phyloP scores from a whole-genome alignment of 306 rosid species.

The Casuarina equisetifolia region DNA sequence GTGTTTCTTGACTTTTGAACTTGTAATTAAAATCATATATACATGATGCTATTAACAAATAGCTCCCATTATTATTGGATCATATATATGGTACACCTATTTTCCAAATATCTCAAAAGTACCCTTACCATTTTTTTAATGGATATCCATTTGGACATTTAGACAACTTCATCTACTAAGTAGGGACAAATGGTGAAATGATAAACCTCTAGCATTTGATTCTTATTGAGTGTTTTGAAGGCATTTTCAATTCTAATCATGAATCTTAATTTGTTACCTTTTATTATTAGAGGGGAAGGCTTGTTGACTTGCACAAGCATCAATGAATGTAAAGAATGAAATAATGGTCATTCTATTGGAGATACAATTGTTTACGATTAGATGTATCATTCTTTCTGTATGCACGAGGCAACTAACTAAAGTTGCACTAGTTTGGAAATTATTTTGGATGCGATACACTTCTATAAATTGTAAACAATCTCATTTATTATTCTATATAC shows the following conservation, averaged over 20 bases:
- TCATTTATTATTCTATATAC: too few species aligned
- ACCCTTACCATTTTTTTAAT: background rate
- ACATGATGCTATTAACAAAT: too few species aligned
- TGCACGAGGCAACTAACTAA: too few species aligned
- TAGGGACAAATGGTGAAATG: conserved; percentile 1
- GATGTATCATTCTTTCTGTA: too few species aligned
- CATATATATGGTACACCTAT: too few species aligned
- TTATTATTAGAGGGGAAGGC: conserved; percentile 37
- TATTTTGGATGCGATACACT: too few species aligned
- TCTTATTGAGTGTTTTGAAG: background rate
- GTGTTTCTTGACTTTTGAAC: background rate
- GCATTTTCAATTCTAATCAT: background rate
- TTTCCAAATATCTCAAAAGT: background rate
- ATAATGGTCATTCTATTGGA: background rate
- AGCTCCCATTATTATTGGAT: too few species aligned
- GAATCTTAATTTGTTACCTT: background rate
- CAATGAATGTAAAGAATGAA: background rate
- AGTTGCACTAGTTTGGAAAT: too few species aligned
- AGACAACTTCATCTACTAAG: background rate
- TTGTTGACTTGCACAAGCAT: conserved; percentile 4
- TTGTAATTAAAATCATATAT: background rate
- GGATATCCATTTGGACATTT: background rate
- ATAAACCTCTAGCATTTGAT: background rate
- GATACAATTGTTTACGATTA: too few species aligned
- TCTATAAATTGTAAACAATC: too few species aligned